phyloP scores from a whole-genome alignment of 371 early-diverging fungal genomes.

The Actinomucor elegans region DNA sequence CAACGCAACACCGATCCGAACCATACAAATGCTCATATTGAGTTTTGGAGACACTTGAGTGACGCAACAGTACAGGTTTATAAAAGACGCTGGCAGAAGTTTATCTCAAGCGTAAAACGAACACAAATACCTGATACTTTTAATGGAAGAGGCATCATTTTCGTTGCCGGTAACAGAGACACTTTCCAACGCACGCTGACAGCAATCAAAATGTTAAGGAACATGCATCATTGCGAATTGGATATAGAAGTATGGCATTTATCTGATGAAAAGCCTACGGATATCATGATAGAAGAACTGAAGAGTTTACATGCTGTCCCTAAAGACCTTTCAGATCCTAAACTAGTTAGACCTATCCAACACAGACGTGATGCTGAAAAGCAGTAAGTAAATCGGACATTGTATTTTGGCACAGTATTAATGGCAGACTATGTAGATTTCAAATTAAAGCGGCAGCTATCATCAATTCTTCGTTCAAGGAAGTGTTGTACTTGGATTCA shows the following conservation, averaged over 20 bases:
- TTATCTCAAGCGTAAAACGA: slow-evolving; percentile 16
- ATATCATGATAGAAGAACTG: slow-evolving; percentile 8
- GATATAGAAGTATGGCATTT: slow-evolving; percentile 47
- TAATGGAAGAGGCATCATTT: slow-evolving; percentile 34
- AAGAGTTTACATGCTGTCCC: slow-evolving; percentile 15
- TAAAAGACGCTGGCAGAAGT: slow-evolving; percentile 30
- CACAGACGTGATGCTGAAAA: slow-evolving; percentile 34
- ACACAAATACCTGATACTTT: slow-evolving; percentile 1
- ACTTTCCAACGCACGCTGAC: slow-evolving; percentile 38
- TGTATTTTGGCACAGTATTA: too few species aligned
- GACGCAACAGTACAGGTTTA: slow-evolving; percentile 16
- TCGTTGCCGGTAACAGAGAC: slow-evolving; percentile 47
- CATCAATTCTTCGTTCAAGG: slow-evolving; percentile 45
- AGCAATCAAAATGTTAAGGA: slow-evolving; percentile 27
- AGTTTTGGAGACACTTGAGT: slow-evolving; percentile 29
- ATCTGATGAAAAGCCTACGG: slow-evolving; percentile 33
- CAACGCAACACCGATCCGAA: slow-evolving; percentile 38
- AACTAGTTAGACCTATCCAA: slow-evolving; percentile 29
- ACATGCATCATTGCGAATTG: slow-evolving; percentile 21
- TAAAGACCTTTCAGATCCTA: slow-evolving; percentile 28
- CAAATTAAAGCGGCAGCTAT: slow-evolving; percentile 56
- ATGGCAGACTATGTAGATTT: slow-evolving; percentile 24
- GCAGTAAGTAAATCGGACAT: too few species aligned
- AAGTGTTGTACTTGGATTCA: slow-evolving; percentile 56
- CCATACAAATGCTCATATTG: slow-evolving; percentile 36